Conservation (phyloP, 306 rosid genomes). For the Cyamopsis tetragonoloba region DNA sequence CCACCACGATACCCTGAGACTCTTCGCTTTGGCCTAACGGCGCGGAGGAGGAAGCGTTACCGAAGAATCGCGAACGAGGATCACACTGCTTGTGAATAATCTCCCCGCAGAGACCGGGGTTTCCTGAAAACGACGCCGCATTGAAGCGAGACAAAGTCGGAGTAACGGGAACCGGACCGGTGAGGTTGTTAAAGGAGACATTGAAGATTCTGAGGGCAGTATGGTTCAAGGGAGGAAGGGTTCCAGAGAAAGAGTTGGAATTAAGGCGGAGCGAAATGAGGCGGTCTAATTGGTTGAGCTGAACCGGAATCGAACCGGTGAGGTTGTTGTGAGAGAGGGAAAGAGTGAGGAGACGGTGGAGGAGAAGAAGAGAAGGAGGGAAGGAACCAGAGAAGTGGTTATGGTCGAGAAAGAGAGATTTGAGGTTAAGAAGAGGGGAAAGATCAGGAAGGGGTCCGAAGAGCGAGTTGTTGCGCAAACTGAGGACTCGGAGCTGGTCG, state of each 20-base stretch:
- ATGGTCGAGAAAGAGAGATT: conserved; percentile 53
- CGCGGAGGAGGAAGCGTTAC: conserved; percentile 26
- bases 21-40: conserved; percentile 52
- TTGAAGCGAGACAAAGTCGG: conserved; percentile 45
- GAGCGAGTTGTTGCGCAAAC: conserved; percentile 75
- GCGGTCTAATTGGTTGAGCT: conserved; percentile 43
- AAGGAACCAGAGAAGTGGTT: conserved; percentile 63
- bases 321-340: conserved; percentile 60
- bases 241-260: conserved; percentile 54
- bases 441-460: conserved; percentile 78
- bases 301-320: conserved; percentile 51
- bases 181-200: conserved; percentile 57
- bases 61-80: conserved; percentile 52
- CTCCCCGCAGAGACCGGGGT: conserved; percentile 75
- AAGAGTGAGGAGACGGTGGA: conserved; percentile 53
- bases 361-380: conserved; percentile 57
- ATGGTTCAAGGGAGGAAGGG: conserved; percentile 61
- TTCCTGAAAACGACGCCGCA: conserved; percentile 46
- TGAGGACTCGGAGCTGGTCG: conserved; percentile 79
- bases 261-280: conserved; percentile 55
- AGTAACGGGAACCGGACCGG: conserved; percentile 60
- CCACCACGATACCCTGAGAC: conserved; percentile 47
- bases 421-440: conserved; percentile 58
- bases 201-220: conserved; percentile 45
- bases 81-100: conserved; percentile 49